Percentiles rank a stretch among this genome's conserved stretches.
Evolutionary conservation across 2,329 filamentous ascomycete genomes (phyloP).

Genomic region (Fusarium sp.): DNA sequence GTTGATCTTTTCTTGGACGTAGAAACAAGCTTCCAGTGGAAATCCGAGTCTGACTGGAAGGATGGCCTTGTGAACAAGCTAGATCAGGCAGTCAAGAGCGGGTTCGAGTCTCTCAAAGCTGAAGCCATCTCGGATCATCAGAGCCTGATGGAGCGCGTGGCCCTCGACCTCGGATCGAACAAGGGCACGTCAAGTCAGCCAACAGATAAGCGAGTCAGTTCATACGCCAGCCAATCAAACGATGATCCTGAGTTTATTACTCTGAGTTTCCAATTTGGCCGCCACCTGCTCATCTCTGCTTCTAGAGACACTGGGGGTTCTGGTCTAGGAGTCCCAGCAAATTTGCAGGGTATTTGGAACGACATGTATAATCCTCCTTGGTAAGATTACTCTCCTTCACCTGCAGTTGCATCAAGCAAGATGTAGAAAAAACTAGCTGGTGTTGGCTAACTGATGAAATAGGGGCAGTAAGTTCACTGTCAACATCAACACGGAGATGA

Average conservation of each 20-base stretch:
- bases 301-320: not conserved
- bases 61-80: not conserved
- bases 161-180: not conserved
- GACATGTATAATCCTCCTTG: not conserved
- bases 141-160: not conserved
- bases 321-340: not conserved
- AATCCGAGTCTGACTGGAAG: not conserved
- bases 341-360: not conserved
- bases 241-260: not conserved
- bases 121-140: not conserved
- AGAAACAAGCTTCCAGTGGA: not conserved
- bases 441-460: not conserved
- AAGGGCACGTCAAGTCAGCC: not conserved
- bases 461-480: not conserved
- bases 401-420: too few species aligned
- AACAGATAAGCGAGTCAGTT: not conserved
- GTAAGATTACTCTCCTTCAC: not conserved
- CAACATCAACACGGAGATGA: not conserved
- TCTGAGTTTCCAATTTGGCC: not conserved
- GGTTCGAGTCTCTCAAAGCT: not conserved
- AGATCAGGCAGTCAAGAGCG: not conserved
- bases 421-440: too few species aligned
- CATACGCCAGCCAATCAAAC: fast-evolving
- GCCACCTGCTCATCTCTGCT: not conserved
- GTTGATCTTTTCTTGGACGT: not conserved